A percentile compares a stretch with the other conserved stretches of the same genome.
phyloP scores from a whole-genome alignment of 148 eudicot species.

The Polygonum aviculare region DNA sequence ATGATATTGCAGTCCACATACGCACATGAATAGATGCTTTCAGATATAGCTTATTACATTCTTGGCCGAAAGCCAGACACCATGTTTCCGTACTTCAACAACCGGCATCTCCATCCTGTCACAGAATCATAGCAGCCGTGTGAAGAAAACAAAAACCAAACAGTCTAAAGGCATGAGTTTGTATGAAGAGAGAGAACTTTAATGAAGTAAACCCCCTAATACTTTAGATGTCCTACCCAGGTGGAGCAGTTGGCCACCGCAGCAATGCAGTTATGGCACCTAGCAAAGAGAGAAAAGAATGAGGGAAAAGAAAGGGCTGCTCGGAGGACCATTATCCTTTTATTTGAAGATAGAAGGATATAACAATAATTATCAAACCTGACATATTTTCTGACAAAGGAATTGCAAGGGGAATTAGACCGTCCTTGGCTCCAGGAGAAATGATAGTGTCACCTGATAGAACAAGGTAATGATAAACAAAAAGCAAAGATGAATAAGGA shows the following conservation, averaged over 20 bases:
- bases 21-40: slow-evolving; percentile 36
- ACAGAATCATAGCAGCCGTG: background rate
- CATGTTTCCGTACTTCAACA: slow-evolving; percentile 72
- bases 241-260: slow-evolving; percentile 98
- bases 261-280: slow-evolving; percentile 69
- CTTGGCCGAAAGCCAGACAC: slow-evolving; percentile 79
- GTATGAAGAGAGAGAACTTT: background rate
- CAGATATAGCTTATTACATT: slow-evolving; percentile 27
- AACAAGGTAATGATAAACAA: background rate
- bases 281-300: slow-evolving; percentile 14
- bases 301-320: background rate
- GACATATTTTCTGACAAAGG: slow-evolving; percentile 60
- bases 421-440: slow-evolving; percentile 81
- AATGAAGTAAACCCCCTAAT: background rate
- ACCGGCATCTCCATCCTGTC: slow-evolving; percentile 94
- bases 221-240: slow-evolving; percentile 39
- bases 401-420: slow-evolving; percentile 74
- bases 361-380: slow-evolving; percentile 33
- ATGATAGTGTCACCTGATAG: slow-evolving; percentile 58
- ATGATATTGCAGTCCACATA: slow-evolving; percentile 16
- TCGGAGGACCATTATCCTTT: background rate
- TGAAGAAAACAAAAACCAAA: background rate
- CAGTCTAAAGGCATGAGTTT: background rate
- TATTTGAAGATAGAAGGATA: background rate
- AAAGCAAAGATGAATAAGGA: background rate